Conservation (phyloP, 2,329 filamentous ascomycete genomes). For the Zymoseptoria ardabiliae region DNA sequence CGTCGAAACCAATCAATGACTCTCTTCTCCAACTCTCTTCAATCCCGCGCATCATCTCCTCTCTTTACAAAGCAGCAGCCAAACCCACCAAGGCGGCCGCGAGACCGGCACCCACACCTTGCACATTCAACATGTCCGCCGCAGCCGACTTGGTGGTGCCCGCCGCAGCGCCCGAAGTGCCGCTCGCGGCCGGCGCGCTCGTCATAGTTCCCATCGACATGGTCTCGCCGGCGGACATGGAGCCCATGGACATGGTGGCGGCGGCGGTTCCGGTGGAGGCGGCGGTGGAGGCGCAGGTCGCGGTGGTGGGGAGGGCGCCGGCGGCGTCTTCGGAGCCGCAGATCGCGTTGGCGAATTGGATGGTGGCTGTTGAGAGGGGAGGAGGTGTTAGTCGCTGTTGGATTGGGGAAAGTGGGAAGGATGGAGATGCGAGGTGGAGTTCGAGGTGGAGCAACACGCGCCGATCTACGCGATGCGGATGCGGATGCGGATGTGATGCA, state of each 20-base stretch:
- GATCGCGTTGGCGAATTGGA: constrained; percentile 33
- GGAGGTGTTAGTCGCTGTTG: neutral
- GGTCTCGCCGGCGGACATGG: neutral
- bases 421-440: neutral
- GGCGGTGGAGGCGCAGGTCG: constrained; percentile 26
- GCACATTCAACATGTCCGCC: neutral
- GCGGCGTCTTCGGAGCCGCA: constrained; percentile 31
- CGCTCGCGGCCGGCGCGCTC: neutral
- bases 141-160: neutral
- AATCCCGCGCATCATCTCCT: neutral
- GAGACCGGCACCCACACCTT: neutral
- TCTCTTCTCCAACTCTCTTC: too few relatives aligned
- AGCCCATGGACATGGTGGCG: neutral
- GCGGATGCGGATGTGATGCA: neutral
- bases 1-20: neutral
- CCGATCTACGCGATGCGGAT: neutral
- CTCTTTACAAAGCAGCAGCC: neutral
- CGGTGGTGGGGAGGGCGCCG: constrained; percentile 31
- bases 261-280: neutral
- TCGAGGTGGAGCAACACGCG: neutral
- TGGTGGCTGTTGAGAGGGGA: neutral
- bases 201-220: neutral
- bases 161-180: neutral
- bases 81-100: neutral
- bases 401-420: neutral